Conservation (phyloP, 345 rosid genomes). For the Murraya koenigii region DNA sequence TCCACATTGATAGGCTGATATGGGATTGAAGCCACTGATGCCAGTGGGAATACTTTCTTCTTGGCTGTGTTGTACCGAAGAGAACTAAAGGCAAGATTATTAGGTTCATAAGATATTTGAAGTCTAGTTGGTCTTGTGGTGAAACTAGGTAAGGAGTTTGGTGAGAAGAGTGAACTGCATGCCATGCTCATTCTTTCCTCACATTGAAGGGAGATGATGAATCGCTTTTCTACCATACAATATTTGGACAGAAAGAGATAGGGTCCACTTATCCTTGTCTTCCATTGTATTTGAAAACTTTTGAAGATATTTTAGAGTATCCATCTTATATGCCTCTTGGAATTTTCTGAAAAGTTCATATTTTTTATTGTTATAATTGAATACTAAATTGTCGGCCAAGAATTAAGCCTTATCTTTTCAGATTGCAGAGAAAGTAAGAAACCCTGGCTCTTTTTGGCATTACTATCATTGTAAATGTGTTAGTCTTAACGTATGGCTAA, state of each 20-base stretch:
- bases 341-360: neutral
- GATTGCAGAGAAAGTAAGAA: neutral
- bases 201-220: slow-evolving; percentile 16
- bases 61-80: slow-evolving; percentile 6
- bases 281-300: slow-evolving; percentile 3
- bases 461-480: neutral
- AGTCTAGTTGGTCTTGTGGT: slow-evolving; percentile 9
- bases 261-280: slow-evolving; percentile 11
- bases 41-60: slow-evolving; percentile 28
- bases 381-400: neutral
- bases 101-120: slow-evolving; percentile 8
- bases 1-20: slow-evolving; percentile 57
- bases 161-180: slow-evolving; percentile 31
- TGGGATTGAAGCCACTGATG: slow-evolving; percentile 53
- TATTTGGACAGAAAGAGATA: slow-evolving; percentile 8
- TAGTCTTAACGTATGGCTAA: neutral
- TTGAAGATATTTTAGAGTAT: slow-evolving; percentile 21
- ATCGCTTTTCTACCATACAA: neutral
- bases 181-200: slow-evolving; percentile 30
- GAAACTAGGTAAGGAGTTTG: slow-evolving; percentile 26
- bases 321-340: neutral
- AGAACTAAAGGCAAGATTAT: slow-evolving; percentile 13
- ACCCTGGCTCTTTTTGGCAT: neutral
- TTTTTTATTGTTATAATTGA: neutral
- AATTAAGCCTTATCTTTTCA: slow-evolving; percentile 27